Percentiles rank a stretch among this genome's conserved stretches.
Evolutionary conservation across 2,329 filamentous ascomycete genomes (phyloP).

Genomic region (Fusarium domesticum): DNA sequence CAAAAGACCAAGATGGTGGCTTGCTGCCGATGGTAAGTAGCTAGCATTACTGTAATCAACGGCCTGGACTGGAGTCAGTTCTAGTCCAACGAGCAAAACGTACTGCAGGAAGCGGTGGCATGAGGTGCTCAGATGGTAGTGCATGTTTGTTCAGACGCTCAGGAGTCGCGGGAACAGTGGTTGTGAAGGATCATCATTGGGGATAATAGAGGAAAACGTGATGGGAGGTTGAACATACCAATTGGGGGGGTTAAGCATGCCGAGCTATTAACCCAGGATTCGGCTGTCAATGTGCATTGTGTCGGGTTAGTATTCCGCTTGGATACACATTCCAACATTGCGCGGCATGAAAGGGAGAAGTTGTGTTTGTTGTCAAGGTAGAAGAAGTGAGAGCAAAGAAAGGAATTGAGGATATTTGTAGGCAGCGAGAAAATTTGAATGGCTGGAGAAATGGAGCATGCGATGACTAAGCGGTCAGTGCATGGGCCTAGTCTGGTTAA

Average conservation of each 20-base stretch:
- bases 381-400: slow-evolving; percentile 13
- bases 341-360: background rate
- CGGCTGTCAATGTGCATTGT: too few relatives aligned
- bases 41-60: too few relatives aligned
- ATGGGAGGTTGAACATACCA: slow-evolving; percentile 23
- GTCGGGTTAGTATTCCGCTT: background rate
- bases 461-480: slow-evolving; percentile 23
- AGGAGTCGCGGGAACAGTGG: slow-evolving; percentile 61
- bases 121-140: slow-evolving; percentile 65
- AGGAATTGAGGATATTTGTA: slow-evolving; percentile 3
- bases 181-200: slow-evolving; percentile 52
- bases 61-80: slow-evolving; percentile 3
- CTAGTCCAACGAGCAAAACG: background rate
- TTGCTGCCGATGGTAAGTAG: too few relatives aligned
- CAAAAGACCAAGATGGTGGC: background rate
- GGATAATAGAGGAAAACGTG: slow-evolving; percentile 12
- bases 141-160: slow-evolving; percentile 68
- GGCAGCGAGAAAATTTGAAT: slow-evolving; percentile 23
- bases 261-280: too few relatives aligned
- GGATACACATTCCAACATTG: too few relatives aligned
- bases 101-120: background rate
- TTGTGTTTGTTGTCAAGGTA: background rate
- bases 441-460: slow-evolving; percentile 9
- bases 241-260: too few relatives aligned
- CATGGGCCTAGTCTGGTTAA: slow-evolving; percentile 9